These are phyloP conservation scores for Cyberlindnera americana DNA, from an alignment of 805 yeast species.

Conservation along the genomic window DNA sequence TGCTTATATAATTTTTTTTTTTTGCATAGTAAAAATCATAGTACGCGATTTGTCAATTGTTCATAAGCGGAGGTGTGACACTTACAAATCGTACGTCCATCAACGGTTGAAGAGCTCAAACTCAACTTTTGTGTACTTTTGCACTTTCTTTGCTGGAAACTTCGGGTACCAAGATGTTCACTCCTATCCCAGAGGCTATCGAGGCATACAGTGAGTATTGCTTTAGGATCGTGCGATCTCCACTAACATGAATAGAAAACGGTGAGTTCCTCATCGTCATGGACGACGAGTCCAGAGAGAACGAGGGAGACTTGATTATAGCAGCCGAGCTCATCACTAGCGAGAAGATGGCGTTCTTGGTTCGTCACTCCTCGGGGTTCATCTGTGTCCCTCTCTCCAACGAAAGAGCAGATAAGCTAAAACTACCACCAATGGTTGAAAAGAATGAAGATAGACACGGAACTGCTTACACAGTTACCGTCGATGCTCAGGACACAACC, in stretches of 20 bases:
- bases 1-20: no score
- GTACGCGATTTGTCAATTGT: no score
- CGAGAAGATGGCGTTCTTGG: conserved; percentile 90
- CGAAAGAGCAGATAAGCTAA: conserved; percentile 73
- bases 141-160: no score
- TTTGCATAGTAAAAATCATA: no score
- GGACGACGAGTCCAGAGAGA: conserved; percentile 95
- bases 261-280: conserved; percentile 80
- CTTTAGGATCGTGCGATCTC: neutral
- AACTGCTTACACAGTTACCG: conserved; percentile 94
- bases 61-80: no score
- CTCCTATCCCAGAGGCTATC: conserved; percentile 64
- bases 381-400: conserved; percentile 87
- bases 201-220: conserved; percentile 55
- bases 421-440: conserved; percentile 68
- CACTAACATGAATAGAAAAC: conserved; percentile 19
- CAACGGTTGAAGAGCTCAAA: no score
- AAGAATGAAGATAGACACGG: conserved; percentile 78
- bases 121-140: no score
- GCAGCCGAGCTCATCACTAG: conserved; percentile 84
- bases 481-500: conserved; percentile 81
- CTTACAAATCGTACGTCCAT: no score
- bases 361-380: conserved; percentile 83
- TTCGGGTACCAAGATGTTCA: conserved; percentile 40
- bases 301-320: conserved; percentile 93